A percentile compares a stretch with the other conserved stretches of the same genome.
Conservation (phyloP, 352 stramenopile genomes). For the Nothophytophthora sp. region DNA sequence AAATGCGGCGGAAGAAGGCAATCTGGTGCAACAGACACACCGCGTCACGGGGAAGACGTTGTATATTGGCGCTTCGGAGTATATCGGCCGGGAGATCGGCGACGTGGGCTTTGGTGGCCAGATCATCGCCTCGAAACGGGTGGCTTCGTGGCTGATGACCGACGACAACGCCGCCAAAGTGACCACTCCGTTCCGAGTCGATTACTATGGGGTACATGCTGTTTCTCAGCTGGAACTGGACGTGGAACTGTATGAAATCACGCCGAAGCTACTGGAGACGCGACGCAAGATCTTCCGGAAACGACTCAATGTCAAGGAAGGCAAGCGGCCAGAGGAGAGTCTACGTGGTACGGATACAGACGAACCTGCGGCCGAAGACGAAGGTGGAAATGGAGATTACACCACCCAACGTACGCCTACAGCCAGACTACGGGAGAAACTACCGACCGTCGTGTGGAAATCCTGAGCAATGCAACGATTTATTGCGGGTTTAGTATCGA, state of each 20-base stretch:
- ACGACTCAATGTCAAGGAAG: conserved; percentile 32
- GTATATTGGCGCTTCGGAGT: conserved; percentile 68
- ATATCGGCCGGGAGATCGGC: conserved; percentile 62
- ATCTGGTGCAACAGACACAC: conserved; percentile 52
- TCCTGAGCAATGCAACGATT: conserved; percentile 26
- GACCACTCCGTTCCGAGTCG: conserved; percentile 41
- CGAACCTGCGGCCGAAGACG: conserved; percentile 46
- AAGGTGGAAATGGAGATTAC: conserved; percentile 33
- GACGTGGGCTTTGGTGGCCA: conserved; percentile 68
- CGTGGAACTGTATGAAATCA: conserved; percentile 65
- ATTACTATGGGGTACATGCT: conserved; percentile 51
- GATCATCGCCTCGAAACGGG: conserved; percentile 66
- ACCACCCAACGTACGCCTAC: conserved; percentile 39
- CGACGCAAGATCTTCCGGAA: conserved; percentile 58
- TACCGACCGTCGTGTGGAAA: conserved; percentile 40
- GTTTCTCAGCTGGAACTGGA: conserved; percentile 55
- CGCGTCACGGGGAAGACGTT: conserved; percentile 65
- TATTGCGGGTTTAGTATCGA: conserved; percentile 26
- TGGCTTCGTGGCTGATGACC: conserved; percentile 48
- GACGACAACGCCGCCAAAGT: conserved; percentile 39
- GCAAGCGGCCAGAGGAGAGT: conserved; percentile 22
- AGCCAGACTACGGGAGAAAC: conserved; percentile 34
- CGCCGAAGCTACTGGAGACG: conserved; percentile 50
- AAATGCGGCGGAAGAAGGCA: conserved; percentile 45
- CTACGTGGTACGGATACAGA: conserved; percentile 21